A percentile compares a stretch with the other conserved stretches of the same genome.
Conservation (phyloP, 2,329 filamentous ascomycete species). For the Clarireedia homoeocarpa region DNA sequence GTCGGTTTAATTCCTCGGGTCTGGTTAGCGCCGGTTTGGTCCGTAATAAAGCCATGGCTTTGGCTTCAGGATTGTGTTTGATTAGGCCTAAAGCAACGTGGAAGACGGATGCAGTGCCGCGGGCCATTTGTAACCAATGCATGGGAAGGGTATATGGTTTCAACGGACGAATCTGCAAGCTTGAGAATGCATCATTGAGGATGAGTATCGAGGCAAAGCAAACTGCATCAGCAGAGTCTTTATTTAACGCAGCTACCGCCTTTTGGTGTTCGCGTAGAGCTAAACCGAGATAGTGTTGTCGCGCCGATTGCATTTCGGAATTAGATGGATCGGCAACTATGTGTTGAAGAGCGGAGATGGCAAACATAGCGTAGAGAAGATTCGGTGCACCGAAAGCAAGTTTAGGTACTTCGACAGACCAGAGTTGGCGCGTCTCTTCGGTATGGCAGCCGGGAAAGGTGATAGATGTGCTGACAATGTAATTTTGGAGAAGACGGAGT, state of each 20-base stretch:
- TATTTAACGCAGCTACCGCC: conserved; percentile 8
- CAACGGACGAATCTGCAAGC: conserved; percentile 12
- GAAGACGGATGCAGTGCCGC: conserved; percentile 13
- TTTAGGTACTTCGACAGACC: conserved; percentile 13
- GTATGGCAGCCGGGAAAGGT: conserved; percentile 9
- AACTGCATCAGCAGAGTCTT: conserved; percentile 11
- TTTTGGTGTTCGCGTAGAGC: conserved; percentile 13
- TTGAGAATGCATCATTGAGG: conserved; percentile 13
- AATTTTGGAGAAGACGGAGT: conserved; percentile 14
- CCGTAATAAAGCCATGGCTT: conserved; percentile 10
- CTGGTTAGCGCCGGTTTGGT: conserved; percentile 5
- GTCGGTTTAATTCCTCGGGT: conserved; percentile 6
- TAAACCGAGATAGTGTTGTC: conserved; percentile 12
- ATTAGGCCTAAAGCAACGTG: conserved; percentile 6
- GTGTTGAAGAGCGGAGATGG: conserved; percentile 13
- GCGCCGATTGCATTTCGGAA: conserved; percentile 10
- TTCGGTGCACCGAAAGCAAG: conserved; percentile 10
- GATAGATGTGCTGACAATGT: conserved; percentile 7
- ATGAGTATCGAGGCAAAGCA: conserved; percentile 14
- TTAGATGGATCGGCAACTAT: conserved; percentile 9
- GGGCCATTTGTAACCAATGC: conserved; percentile 12
- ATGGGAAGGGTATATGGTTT: conserved; percentile 15
- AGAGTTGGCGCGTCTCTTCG: conserved; percentile 5
- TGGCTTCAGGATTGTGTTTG: conserved; percentile 6
- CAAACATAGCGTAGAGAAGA: conserved; percentile 14